A percentile compares a stretch with the other conserved stretches of the same genome.
Conservation (phyloP, 257 asterid species). For the Eucommia ulmoides region DNA sequence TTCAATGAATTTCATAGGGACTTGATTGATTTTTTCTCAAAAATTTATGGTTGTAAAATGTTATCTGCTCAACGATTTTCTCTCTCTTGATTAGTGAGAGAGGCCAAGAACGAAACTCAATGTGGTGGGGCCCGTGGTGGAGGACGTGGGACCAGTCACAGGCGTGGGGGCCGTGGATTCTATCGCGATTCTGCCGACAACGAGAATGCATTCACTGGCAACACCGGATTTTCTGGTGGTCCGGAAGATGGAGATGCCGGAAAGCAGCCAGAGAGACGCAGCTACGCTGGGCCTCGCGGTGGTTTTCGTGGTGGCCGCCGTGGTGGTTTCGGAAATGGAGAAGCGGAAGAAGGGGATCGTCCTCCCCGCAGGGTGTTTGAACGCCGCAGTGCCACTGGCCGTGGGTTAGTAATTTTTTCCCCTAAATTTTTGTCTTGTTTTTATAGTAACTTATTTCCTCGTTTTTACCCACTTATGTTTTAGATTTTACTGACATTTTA, state of each 20-base stretch:
- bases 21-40: no score
- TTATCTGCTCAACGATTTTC: neutral
- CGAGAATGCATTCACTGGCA: neutral
- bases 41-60: no score
- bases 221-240: slow-evolving; percentile 29
- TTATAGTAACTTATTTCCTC: no score
- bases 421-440: neutral
- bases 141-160: neutral
- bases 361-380: slow-evolving; percentile 54
- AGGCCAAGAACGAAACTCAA: neutral
- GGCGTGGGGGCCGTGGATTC: neutral
- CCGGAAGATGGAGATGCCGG: slow-evolving; percentile 38
- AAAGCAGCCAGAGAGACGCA: slow-evolving; percentile 48
- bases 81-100: neutral
- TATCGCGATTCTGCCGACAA: neutral
- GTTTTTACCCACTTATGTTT: no score
- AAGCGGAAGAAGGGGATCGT: slow-evolving; percentile 53
- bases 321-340: slow-evolving; percentile 68
- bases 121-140: neutral
- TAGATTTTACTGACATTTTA: no score
- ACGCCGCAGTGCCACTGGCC: slow-evolving; percentile 69
- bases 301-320: slow-evolving; percentile 54
- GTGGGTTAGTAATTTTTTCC: slow-evolving; percentile 39
- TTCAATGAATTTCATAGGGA: no score
- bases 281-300: slow-evolving; percentile 56